These are phyloP conservation scores for Phytophthora quininea DNA, from an alignment of 352 stramenopile species.

Conservation along the genomic window DNA sequence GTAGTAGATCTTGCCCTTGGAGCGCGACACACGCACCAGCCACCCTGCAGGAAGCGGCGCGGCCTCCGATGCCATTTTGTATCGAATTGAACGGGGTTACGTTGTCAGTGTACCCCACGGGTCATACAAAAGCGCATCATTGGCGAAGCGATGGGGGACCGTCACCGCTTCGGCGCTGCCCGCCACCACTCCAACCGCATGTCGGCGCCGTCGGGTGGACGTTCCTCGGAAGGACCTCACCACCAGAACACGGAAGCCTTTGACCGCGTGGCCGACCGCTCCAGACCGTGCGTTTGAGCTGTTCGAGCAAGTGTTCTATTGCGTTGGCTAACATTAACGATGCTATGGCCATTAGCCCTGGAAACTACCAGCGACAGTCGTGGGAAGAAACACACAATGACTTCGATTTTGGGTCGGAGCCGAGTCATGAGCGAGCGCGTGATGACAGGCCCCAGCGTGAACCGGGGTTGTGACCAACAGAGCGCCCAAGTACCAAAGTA, in stretches of 20 bases:
- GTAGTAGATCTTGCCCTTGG: slow-evolving; percentile 79
- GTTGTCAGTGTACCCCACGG: not conserved
- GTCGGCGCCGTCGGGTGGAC: not conserved
- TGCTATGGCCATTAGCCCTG: not conserved
- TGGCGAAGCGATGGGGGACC: slow-evolving; percentile 1
- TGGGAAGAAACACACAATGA: not conserved
- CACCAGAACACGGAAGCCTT: slow-evolving; percentile 22
- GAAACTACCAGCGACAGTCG: slow-evolving; percentile 1
- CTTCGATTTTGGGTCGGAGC: slow-evolving; percentile 15
- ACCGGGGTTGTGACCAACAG: not conserved
- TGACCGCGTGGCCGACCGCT: slow-evolving; percentile 1
- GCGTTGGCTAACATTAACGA: not conserved
- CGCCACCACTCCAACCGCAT: slow-evolving; percentile 9
- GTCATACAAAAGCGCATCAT: not conserved
- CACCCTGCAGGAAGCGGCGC: slow-evolving; percentile 52
- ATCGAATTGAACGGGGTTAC: not conserved
- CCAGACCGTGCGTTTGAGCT: slow-evolving; percentile 7
- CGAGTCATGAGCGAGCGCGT: slow-evolving; percentile 6
- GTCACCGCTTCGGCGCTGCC: slow-evolving; percentile 17
- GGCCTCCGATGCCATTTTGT: slow-evolving; percentile 4
- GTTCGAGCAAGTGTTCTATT: not conserved
- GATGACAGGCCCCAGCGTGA: not conserved
- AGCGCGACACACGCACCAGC: slow-evolving; percentile 70
- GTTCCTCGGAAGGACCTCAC: not conserved
- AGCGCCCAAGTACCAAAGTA: slow-evolving; percentile 6